These are phyloP conservation scores for Erodium maritimum DNA, from an alignment of 345 rosid species.

Conservation along the genomic window DNA sequence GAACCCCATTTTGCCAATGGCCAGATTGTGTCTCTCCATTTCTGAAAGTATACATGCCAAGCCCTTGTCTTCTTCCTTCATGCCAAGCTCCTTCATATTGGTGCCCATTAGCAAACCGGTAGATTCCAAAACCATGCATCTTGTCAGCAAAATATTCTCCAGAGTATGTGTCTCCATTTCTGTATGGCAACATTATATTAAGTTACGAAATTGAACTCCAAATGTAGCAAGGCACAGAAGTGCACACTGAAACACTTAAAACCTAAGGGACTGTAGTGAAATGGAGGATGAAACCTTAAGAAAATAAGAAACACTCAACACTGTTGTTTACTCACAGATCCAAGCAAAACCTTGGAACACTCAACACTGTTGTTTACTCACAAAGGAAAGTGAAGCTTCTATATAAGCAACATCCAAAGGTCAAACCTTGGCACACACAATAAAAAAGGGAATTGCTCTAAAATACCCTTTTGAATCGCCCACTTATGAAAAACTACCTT, in stretches of 20 bases:
- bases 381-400: too few species aligned
- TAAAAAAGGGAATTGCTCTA: too few species aligned
- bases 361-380: too few species aligned
- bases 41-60: slow-evolving; percentile 66
- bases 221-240: not conserved
- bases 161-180: slow-evolving; percentile 61
- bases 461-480: too few species aligned
- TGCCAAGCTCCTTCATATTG: slow-evolving; percentile 85
- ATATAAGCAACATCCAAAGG: too few species aligned
- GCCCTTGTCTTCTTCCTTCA: slow-evolving; percentile 83
- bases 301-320: not conserved
- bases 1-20: slow-evolving; percentile 60
- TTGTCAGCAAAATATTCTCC: slow-evolving; percentile 84
- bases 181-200: slow-evolving; percentile 1
- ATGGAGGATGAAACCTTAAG: not conserved
- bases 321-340: too few species aligned
- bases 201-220: not conserved
- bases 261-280: not conserved
- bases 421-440: too few species aligned
- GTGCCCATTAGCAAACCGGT: slow-evolving; percentile 69
- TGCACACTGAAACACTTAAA: not conserved
- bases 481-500: too few species aligned
- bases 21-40: slow-evolving; percentile 74
- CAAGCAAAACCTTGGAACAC: too few species aligned
- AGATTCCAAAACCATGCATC: slow-evolving; percentile 78